phyloP scores from a whole-genome alignment of 495 filamentous ascomycete genomes.

The Patellaria atrata region DNA sequence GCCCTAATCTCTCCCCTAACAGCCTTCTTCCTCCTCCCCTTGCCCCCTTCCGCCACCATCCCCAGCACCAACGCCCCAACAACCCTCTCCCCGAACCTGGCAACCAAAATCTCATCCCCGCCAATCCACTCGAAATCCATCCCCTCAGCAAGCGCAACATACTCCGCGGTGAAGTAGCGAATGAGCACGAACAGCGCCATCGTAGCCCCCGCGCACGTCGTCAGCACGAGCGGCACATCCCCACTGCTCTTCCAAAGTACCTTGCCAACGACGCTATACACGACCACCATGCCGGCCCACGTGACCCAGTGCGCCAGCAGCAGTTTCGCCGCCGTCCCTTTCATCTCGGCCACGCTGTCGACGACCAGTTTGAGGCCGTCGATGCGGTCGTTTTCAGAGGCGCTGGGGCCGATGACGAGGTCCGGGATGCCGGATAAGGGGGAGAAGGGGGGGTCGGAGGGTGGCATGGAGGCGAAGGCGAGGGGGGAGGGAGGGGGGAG shows the following conservation, averaged over 20 bases:
- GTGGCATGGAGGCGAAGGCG: slow-evolving; percentile 19
- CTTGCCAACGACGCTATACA: slow-evolving; percentile 27
- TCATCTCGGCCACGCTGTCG: slow-evolving; percentile 49
- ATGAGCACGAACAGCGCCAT: slow-evolving; percentile 33
- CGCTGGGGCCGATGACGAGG: slow-evolving; percentile 19
- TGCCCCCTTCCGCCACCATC: slow-evolving; percentile 30
- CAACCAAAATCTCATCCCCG: slow-evolving; percentile 36
- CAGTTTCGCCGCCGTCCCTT: slow-evolving; percentile 36
- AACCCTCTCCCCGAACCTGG: slow-evolving; percentile 40
- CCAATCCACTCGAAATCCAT: slow-evolving; percentile 37
- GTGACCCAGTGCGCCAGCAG: slow-evolving; percentile 39
- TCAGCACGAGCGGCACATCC: slow-evolving; percentile 27
- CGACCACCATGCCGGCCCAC: slow-evolving; percentile 25
- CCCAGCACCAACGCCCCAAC: slow-evolving; percentile 42
- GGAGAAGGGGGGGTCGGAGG: slow-evolving; percentile 16
- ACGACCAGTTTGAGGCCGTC: slow-evolving; percentile 59
- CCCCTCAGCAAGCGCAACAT: slow-evolving; percentile 38
- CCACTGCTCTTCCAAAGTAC: slow-evolving; percentile 21
- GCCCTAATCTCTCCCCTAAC: slow-evolving; percentile 39
- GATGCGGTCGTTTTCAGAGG: slow-evolving; percentile 40
- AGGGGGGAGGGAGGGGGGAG: slow-evolving; percentile 22
- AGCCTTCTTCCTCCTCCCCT: slow-evolving; percentile 26
- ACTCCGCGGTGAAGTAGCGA: slow-evolving; percentile 30
- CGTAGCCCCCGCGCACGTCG: slow-evolving; percentile 30
- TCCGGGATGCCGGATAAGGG: slow-evolving; percentile 18